Percentiles rank a stretch among this genome's conserved stretches.
phyloP scores from a whole-genome alignment of 192 early-diverging fungal genomes.

The Podila epicladia region DNA sequence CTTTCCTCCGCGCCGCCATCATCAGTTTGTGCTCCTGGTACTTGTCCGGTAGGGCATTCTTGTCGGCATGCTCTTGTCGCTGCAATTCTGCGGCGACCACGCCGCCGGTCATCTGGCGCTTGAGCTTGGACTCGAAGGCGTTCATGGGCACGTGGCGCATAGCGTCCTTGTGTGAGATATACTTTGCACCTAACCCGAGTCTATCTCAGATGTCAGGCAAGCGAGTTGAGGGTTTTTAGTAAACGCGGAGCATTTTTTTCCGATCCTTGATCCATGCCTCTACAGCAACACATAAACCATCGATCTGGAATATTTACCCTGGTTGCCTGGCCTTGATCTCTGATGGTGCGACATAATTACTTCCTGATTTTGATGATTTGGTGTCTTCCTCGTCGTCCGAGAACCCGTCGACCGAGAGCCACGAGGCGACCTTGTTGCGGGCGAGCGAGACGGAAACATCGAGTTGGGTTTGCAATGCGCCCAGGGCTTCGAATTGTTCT shows the following conservation, averaged over 20 bases:
- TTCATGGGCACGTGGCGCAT: constrained; percentile 52
- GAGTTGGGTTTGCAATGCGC: constrained; percentile 61
- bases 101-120: constrained; percentile 49
- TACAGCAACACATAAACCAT: too few species aligned
- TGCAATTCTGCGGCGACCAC: constrained; percentile 14
- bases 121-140: constrained; percentile 53
- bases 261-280: neutral
- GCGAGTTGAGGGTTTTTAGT: too few species aligned
- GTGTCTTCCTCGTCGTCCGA: constrained; percentile 52
- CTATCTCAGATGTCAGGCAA: constrained; percentile 23
- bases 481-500: constrained; percentile 52
- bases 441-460: constrained; percentile 59
- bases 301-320: constrained; percentile 18
- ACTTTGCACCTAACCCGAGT: constrained; percentile 63
- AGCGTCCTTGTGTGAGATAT: constrained; percentile 59
- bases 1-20: constrained; percentile 48
- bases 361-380: neutral
- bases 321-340: constrained; percentile 31
- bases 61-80: constrained; percentile 25
- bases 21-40: constrained; percentile 51
- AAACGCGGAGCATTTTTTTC: neutral
- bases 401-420: constrained; percentile 53
- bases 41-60: constrained; percentile 50
- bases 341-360: constrained; percentile 8
- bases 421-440: constrained; percentile 56